Conservation (phyloP, 768 basidiomycete genomes). For the Favolaschia claudopus region DNA sequence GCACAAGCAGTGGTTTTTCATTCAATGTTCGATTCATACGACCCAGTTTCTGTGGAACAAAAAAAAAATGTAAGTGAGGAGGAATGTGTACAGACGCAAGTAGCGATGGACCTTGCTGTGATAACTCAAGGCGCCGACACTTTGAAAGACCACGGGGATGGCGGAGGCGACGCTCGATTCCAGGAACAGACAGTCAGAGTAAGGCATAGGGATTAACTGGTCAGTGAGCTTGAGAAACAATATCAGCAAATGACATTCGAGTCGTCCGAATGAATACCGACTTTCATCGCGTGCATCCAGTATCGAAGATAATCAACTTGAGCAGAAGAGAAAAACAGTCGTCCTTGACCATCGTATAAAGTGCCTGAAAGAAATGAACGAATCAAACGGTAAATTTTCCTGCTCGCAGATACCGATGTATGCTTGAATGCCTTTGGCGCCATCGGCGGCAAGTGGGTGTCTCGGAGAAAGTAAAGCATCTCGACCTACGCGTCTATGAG, state of each 20-base stretch:
- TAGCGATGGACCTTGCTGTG: constrained; percentile 48
- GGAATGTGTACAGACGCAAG: not conserved
- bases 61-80: constrained; percentile 31
- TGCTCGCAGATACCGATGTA: constrained; percentile 23
- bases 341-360: constrained; percentile 59
- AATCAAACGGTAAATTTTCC: not conserved
- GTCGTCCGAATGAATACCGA: not conserved
- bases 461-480: constrained; percentile 29
- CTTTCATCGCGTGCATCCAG: constrained; percentile 53
- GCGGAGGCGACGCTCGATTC: constrained; percentile 48
- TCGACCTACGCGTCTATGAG: not conserved
- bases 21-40: constrained; percentile 58
- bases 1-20: constrained; percentile 50
- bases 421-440: constrained; percentile 16
- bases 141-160: constrained; percentile 53
- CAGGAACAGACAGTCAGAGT: constrained; percentile 60
- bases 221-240: constrained; percentile 55
- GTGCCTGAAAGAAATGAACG: constrained; percentile 43
- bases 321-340: constrained; percentile 65
- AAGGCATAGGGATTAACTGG: constrained; percentile 58
- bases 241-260: too few species aligned
- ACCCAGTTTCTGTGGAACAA: constrained; percentile 52
- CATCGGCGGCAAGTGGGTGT: constrained; percentile 25
- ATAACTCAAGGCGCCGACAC: constrained; percentile 47
- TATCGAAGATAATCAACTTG: constrained; percentile 69